Percentiles rank a stretch among this genome's conserved stretches.
Evolutionary conservation across 2,329 filamentous ascomycete species (phyloP).

Genomic region (Trichophyton verrucosum): DNA sequence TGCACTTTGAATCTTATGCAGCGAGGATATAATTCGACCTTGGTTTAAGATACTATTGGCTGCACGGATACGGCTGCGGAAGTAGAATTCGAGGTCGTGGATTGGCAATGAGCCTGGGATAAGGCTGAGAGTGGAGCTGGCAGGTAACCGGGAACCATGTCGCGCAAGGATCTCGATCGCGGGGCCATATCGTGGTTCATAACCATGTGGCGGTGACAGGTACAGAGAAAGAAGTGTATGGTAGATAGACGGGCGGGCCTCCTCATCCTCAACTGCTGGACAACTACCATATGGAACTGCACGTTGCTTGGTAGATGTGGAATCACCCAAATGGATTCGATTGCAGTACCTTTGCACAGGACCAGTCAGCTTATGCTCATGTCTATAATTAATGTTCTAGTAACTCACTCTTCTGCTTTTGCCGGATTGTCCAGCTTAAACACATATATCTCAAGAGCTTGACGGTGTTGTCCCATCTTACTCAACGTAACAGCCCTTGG

Average conservation of each 20-base stretch:
- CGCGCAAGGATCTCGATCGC: slow-evolving; percentile 80
- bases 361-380: slow-evolving; percentile 21
- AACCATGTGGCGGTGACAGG: slow-evolving; percentile 62
- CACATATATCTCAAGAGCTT: slow-evolving; percentile 93
- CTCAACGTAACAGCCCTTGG: slow-evolving; percentile 80
- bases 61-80: slow-evolving; percentile 75
- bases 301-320: slow-evolving; percentile 27
- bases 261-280: slow-evolving; percentile 32
- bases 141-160: slow-evolving; percentile 83
- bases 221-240: slow-evolving; percentile 84
- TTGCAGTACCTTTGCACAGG: slow-evolving; percentile 59
- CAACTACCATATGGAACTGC: slow-evolving; percentile 27
- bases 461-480: slow-evolving; percentile 90
- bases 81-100: slow-evolving; percentile 73
- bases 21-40: slow-evolving; percentile 59
- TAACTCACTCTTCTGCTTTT: slow-evolving; percentile 78
- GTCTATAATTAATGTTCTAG: background rate
- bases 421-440: slow-evolving; percentile 78
- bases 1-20: slow-evolving; percentile 70
- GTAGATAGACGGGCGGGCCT: slow-evolving; percentile 63
- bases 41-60: slow-evolving; percentile 74
- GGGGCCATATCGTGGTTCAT: slow-evolving; percentile 60
- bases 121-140: slow-evolving; percentile 69
- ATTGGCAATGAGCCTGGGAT: slow-evolving; percentile 74
- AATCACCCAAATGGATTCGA: slow-evolving; percentile 56